Percentiles rank a stretch among this genome's conserved stretches.
Conservation (phyloP, 2,329 filamentous ascomycete genomes). For the Zymoseptoria ardabiliae region DNA sequence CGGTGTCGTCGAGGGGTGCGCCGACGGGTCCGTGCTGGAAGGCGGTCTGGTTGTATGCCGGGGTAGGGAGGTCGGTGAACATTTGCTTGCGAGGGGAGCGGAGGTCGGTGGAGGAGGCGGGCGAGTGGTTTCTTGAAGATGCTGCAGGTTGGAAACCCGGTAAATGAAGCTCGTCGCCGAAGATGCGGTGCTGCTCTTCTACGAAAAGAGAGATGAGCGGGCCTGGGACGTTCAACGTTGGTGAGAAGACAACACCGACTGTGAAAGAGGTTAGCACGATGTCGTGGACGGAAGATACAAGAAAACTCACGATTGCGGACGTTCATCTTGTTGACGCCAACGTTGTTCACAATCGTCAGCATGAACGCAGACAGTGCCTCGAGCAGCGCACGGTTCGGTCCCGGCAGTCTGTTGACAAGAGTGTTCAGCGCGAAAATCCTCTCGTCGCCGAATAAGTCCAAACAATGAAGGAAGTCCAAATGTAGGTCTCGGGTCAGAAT, state of each 20-base stretch:
- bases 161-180: conserved; percentile 54
- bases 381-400: conserved; percentile 72
- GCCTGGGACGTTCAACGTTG: conserved; percentile 90
- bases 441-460: conserved; percentile 63
- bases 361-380: conserved; percentile 81
- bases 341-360: conserved; percentile 85
- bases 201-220: conserved; percentile 91
- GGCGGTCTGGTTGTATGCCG: conserved; percentile 52
- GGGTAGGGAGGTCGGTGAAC: conserved; percentile 60
- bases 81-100: conserved; percentile 59
- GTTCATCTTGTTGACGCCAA: conserved; percentile 93
- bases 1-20: conserved; percentile 19
- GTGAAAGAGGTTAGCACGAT: conserved; percentile 14
- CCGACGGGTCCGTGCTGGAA: conserved; percentile 17
- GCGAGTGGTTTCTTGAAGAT: conserved; percentile 2
- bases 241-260: conserved; percentile 95
- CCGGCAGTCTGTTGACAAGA: conserved; percentile 72
- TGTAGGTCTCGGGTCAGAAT: conserved; percentile 88
- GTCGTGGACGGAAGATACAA: not conserved
- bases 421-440: conserved; percentile 71
- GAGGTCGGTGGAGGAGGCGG: conserved; percentile 42
- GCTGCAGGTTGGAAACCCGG: conserved; percentile 17
- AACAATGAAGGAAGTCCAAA: conserved; percentile 66
- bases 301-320: conserved; percentile 63
- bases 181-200: conserved; percentile 82